Evolutionary conservation across 805 yeast species (phyloP).

Genomic region (Saturnispora hagleri): DNA sequence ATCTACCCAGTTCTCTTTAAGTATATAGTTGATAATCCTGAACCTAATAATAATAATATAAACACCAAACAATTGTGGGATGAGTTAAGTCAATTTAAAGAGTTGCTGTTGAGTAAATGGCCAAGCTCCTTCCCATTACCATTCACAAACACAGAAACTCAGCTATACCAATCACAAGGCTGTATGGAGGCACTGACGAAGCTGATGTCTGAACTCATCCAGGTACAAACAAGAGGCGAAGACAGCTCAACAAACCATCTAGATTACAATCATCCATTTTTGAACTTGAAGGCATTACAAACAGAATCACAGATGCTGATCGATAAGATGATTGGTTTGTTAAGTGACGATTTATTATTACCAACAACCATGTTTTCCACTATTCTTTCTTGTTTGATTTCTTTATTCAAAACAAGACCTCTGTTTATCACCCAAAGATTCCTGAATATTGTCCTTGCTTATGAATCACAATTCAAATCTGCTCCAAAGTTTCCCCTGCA

Average conservation of each 20-base stretch:
- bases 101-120: slow-evolving; percentile 52
- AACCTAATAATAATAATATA: background rate
- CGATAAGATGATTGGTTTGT: slow-evolving; percentile 50
- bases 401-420: slow-evolving; percentile 59
- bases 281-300: slow-evolving; percentile 43
- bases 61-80: background rate
- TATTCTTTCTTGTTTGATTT: slow-evolving; percentile 52
- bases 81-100: slow-evolving; percentile 37
- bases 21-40: background rate
- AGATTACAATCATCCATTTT: slow-evolving; percentile 47
- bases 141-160: slow-evolving; percentile 41
- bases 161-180: slow-evolving; percentile 42
- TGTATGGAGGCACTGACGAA: slow-evolving; percentile 63
- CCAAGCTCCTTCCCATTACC: slow-evolving; percentile 45
- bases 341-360: slow-evolving; percentile 46
- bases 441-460: slow-evolving; percentile 47
- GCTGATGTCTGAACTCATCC: slow-evolving; percentile 53
- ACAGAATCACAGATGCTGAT: slow-evolving; percentile 64
- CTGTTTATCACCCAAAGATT: slow-evolving; percentile 46
- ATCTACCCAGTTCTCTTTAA: background rate
- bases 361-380: slow-evolving; percentile 58
- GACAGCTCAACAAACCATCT: background rate
- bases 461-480: slow-evolving; percentile 47
- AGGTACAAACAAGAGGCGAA: slow-evolving; percentile 33
- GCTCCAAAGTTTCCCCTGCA: slow-evolving; percentile 33